Conservation (phyloP, 2,329 filamentous ascomycete genomes). For the Biscogniauxia mediterranea region DNA sequence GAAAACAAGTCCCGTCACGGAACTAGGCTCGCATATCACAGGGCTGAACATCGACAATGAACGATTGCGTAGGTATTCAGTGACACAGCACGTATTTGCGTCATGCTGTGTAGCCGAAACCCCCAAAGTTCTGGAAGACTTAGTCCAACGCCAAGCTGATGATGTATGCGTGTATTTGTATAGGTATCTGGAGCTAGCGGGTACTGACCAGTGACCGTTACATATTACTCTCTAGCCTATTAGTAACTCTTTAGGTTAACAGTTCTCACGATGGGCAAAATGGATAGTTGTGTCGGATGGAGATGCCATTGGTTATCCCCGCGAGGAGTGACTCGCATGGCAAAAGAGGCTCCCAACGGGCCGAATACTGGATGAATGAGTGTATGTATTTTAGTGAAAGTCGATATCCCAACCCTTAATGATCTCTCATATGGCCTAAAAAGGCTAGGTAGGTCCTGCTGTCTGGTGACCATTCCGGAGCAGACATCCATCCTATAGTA, state of each 20-base stretch:
- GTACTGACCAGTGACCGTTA: background rate
- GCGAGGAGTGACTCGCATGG: constrained; percentile 16
- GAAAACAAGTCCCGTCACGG: background rate
- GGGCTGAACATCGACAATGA: constrained; percentile 12
- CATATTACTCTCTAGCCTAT: background rate
- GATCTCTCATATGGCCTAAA: constrained; percentile 15
- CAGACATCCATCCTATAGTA: constrained; percentile 5
- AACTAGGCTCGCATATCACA: constrained; percentile 1
- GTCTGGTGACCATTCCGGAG: constrained; percentile 17
- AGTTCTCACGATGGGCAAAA: constrained; percentile 7
- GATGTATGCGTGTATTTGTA: constrained; percentile 15
- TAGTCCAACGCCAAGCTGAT: constrained; percentile 8
- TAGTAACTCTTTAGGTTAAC: constrained; percentile 7
- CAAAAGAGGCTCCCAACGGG: constrained; percentile 19
- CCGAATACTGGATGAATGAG: constrained; percentile 25
- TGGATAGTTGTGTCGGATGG: constrained; percentile 2
- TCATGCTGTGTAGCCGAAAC: background rate
- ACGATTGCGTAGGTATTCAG: constrained; percentile 12
- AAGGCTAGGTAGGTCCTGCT: constrained; percentile 20
- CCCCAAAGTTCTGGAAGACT: constrained; percentile 16
- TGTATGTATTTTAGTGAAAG: constrained; percentile 11
- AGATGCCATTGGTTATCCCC: constrained; percentile 14
- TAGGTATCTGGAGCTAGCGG: constrained; percentile 1
- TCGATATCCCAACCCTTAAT: constrained; percentile 20
- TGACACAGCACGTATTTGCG: constrained; percentile 10